Base-by-base conservation (phyloP, 2,329 filamentous ascomycete species). In the Diplodia scrobiculata region DNA sequence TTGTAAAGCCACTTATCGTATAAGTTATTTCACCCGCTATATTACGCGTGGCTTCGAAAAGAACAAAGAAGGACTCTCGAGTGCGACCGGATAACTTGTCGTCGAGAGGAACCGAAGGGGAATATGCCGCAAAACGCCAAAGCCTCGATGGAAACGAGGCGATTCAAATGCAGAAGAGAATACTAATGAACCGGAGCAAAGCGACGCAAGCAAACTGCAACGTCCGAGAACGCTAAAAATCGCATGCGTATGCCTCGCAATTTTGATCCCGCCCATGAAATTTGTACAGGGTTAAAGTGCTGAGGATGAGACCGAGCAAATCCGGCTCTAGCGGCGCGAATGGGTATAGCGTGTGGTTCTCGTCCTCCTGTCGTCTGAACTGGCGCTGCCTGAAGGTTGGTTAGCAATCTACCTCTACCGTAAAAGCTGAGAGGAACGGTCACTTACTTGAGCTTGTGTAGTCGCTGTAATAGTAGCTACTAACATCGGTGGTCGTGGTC, bases 391-490 rank as follows among this genome's bases (percentile, higher is more conserved):
- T 81, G 63, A n/a, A 14, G 9, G 19, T 67, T 66, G 69, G 74
- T 70, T 74, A 73, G 62, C 66, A 67, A 65, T 5, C 14, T 21
- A n/a, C 32, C 4, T 3, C 45, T 36, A 48, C 32, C 11, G 19
- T 29, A 47, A 14, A 21, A 17, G 17, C 36, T 4, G 17, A 54
- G 11, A 0, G 3, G 11, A 1, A 17, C 17, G 11, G 6, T 19
- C 7, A 81, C 81, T 80, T 72, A 82, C 81, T 82, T 65, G 76
- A 74, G 69, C 78, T 81, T 38, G 77, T 79, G 71, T 82, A 82
- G 69, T 81, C 80, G 68, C 78, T 79, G 66, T 76, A 76, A 55
- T 77, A 78, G 17, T 74, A 77, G 52, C 78, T 75, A 66, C 77
- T 76, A 54, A 68, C 71, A 19, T 65, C 72, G 70, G 53, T 62